Evolutionary conservation across 1,284 basidiomycete genomes (phyloP), one percentile per base, ranked within the genome.

Genomic region (Tilletia caries): DNA sequence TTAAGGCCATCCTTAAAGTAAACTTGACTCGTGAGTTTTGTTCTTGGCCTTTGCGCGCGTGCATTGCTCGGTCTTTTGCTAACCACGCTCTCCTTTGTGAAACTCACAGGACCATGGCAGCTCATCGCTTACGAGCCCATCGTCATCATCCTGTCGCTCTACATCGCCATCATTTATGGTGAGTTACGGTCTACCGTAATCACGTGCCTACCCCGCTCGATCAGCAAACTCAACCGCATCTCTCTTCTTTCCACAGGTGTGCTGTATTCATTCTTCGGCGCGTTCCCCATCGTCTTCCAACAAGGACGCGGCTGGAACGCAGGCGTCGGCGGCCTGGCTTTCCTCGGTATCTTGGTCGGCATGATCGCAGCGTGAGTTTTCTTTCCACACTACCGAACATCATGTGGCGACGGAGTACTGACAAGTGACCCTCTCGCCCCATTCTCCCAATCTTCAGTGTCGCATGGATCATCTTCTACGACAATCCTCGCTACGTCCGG

Each of bases 111-210:
- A 60, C 81, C 81, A 12, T 83, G 79, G 79, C 34, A 72, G 43
- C 72, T 82, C 66, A 68, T 83, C 27, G 52, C 75, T 44, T 70
- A 41, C 48, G 76, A 78, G 64, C 76, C 76, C 18, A 78, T 78
- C 58, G 74, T 78, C 27, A 33, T 77, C 5, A 4, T 73, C 46
- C 68, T 78, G 15, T 71, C 68, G 48, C 65, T 78, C 10, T 77
- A 77, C 69, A 68, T 74, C 60, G 67, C 73, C 62, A 71, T 50
- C 48, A 27, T 60, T 15, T 41, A 41, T 15, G 37, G 37, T n/a
- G n/a, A n/a, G n/a, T n/a, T n/a, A n/a, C n/a, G n/a, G n/a, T n/a
- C n/a, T n/a, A n/a, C n/a, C n/a, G n/a, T n/a, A n/a, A n/a, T n/a
- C n/a, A n/a, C n/a, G n/a, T n/a, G n/a, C n/a, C n/a, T n/a, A n/a